Evolutionary conservation across 2,329 filamentous ascomycete species (phyloP).

Genomic region (Arthrobotrys musiformis): DNA sequence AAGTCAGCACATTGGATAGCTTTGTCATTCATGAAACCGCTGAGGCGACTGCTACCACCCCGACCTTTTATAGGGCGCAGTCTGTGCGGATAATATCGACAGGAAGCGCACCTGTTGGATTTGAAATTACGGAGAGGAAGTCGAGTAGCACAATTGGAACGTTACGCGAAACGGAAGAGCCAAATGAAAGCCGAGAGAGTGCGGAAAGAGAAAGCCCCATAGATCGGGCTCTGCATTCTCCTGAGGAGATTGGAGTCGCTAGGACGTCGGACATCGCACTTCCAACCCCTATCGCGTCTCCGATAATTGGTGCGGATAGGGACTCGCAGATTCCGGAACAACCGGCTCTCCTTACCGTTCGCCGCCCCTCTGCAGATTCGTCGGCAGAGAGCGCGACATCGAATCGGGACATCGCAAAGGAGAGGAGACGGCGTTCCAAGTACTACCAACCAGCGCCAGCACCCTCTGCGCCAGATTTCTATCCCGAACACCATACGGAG

Average conservation of each 20-base stretch:
- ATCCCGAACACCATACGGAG: constrained; percentile 37
- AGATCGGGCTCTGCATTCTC: constrained; percentile 29
- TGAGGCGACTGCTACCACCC: constrained; percentile 47
- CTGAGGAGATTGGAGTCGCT: constrained; percentile 63
- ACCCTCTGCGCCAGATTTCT: constrained; percentile 44
- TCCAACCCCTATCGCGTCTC: constrained; percentile 40
- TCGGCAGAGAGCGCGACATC: constrained; percentile 30
- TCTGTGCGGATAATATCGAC: constrained; percentile 49
- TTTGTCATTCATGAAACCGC: constrained; percentile 52
- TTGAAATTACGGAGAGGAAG: constrained; percentile 37
- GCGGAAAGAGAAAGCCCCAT: constrained; percentile 24
- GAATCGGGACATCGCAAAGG: constrained; percentile 40
- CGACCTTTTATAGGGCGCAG: constrained; percentile 50
- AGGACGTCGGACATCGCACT: constrained; percentile 62
- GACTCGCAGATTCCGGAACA: constrained; percentile 2
- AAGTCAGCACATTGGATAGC: constrained; percentile 41
- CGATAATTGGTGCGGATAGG: constrained; percentile 28
- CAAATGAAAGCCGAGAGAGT: constrained; percentile 4
- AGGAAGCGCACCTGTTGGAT: constrained; percentile 42
- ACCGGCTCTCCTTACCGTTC: neutral
- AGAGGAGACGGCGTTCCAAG: constrained; percentile 42
- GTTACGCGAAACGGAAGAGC: constrained; percentile 33
- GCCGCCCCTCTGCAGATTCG: constrained; percentile 27
- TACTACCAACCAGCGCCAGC: constrained; percentile 48
- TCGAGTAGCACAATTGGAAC: constrained; percentile 50